These are phyloP conservation scores for Pouteria glomerata DNA, from an alignment of 148 eudicot genomes.

Conservation along the genomic window DNA sequence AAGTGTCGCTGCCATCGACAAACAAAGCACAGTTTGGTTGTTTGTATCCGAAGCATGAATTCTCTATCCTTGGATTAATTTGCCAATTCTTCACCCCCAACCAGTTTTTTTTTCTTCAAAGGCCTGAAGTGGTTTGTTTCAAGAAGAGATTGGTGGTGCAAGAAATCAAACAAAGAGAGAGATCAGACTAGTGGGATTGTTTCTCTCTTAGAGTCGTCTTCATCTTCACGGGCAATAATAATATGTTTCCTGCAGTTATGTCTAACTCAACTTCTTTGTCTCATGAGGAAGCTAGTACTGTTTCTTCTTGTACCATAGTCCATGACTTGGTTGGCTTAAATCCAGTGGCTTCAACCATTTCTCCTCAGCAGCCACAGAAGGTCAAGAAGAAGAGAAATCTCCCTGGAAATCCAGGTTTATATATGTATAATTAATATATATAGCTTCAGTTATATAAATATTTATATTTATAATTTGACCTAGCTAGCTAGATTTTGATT, in stretches of 20 bases:
- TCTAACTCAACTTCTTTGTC: constrained; percentile 63
- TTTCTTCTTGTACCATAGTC: constrained; percentile 22
- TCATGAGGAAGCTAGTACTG: constrained; percentile 51
- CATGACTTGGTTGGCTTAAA: constrained; percentile 39
- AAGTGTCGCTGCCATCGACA: constrained; percentile 21
- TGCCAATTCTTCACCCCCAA: neutral
- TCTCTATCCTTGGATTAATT: neutral
- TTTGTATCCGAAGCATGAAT: neutral
- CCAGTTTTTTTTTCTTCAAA: constrained; percentile 11
- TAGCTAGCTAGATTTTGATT: neutral
- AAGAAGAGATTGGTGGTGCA: neutral
- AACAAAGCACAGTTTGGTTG: neutral
- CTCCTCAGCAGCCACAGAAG: constrained; percentile 41
- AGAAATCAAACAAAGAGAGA: constrained; percentile 17
- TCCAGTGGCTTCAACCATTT: constrained; percentile 33
- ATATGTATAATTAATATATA: neutral
- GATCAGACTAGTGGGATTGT: constrained; percentile 24
- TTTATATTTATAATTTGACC: neutral
- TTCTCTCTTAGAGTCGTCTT: constrained; percentile 31
- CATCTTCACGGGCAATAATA: constrained; percentile 23
- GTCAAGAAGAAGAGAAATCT: constrained; percentile 85
- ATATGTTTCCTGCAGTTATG: constrained; percentile 54
- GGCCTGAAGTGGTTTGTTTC: constrained; percentile 7
- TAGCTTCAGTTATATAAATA: too few relatives aligned
- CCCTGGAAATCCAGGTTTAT: constrained; percentile 85